Conservation (phyloP, 371 early-diverging fungal genomes). For the Chytridium lagenaria region DNA sequence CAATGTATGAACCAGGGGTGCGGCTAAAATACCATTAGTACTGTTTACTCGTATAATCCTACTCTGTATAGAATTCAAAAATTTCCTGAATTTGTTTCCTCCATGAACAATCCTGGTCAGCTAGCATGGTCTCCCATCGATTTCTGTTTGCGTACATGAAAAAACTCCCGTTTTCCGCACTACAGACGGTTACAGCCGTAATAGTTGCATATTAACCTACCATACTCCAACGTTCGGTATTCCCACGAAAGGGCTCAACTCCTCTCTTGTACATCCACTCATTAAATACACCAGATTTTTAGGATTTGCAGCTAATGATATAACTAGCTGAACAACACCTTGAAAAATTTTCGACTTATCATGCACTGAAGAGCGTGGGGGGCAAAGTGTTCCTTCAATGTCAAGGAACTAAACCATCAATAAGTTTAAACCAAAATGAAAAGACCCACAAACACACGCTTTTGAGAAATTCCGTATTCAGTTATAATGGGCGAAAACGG, state of each 20-base stretch:
- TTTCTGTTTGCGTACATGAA: slow-evolving; percentile 66
- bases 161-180: slow-evolving; percentile 87
- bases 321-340: slow-evolving; percentile 55
- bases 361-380: slow-evolving; percentile 49
- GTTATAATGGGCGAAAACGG: slow-evolving; percentile 49
- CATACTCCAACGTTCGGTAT: slow-evolving; percentile 79
- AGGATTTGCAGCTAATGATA: slow-evolving; percentile 67
- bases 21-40: slow-evolving; percentile 54
- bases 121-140: slow-evolving; percentile 51
- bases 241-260: slow-evolving; percentile 44
- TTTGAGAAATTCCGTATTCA: slow-evolving; percentile 58
- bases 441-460: slow-evolving; percentile 64
- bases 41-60: slow-evolving; percentile 29
- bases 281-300: slow-evolving; percentile 52
- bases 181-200: slow-evolving; percentile 27
- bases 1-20: slow-evolving; percentile 92
- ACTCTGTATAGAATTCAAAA: slow-evolving; percentile 91
- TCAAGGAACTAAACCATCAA: slow-evolving; percentile 81
- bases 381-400: slow-evolving; percentile 89
- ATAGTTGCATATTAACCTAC: slow-evolving; percentile 41
- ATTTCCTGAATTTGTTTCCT: slow-evolving; percentile 60
- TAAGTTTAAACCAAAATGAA: slow-evolving; percentile 18
- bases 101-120: slow-evolving; percentile 49
- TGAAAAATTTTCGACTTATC: background rate
- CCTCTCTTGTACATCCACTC: slow-evolving; percentile 44